Evolutionary conservation across 768 basidiomycete genomes (phyloP), one percentile per base, ranked within the genome.

Genomic region (Pilatotrama ljubarskyi): DNA sequence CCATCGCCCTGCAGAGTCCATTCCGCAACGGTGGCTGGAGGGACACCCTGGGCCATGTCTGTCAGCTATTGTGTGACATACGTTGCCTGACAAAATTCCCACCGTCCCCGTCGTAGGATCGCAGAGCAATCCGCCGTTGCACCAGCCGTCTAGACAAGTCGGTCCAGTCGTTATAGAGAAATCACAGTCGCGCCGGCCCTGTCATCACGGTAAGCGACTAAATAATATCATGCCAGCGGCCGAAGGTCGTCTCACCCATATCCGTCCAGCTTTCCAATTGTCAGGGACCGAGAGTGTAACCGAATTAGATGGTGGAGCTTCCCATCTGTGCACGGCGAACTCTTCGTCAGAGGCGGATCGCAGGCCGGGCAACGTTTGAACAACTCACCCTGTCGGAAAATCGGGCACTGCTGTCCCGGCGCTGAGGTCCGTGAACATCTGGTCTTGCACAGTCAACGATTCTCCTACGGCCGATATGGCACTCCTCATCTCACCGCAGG

Each of bases 121-220:
- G 62, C 88, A 89, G 11, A 76, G 66, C 9, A 90, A 73, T 37
- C 88, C 88, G 15, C 88, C 88, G 58, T 84, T 86, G 68, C 88
- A 90, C 48, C 86, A 86, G 40, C 88, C 88, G 55, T 79, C 77
- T 18, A 83, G 63, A 63, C 88, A 90, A 74, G 75, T 22, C 80
- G 84, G n/a, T 77, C 78, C 65, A 79, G 78, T 41, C 62, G 66
- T 59, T 40, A 63, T 73, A 52, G 71, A 74, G 67, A 90, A 90
- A 71, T 88, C 74, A 63, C 88, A 90, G 66, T 86, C 59, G 43
- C 55, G 66, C 29, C 46, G 49, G 17, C 56, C 66, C 68, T 68
- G 46, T 20, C 4, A 17, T 1, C 3, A 18, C 22, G 5, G 35
- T 15, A 5, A 38, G 8, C 35, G 17, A 36, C 22, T 24, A 11